Evolutionary conservation across 1,284 basidiomycete species (phyloP).

Genomic region (Cryptococcus neoformans): DNA sequence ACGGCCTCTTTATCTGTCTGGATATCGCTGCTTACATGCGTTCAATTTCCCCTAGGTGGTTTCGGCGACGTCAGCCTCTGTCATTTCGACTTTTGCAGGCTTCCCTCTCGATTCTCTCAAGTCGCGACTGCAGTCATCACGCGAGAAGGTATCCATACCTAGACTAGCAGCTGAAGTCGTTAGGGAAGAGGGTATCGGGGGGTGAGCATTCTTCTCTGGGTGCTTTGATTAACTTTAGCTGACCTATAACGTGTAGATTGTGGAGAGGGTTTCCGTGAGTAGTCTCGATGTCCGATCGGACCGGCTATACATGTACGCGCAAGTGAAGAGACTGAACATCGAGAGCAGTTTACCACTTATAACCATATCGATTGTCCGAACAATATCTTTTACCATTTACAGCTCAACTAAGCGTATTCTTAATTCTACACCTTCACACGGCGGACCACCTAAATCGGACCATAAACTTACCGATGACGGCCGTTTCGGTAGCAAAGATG

Average conservation of each 20-base stretch:
- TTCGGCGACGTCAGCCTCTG: conserved; percentile 48
- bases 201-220: conserved; percentile 55
- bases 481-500: not conserved
- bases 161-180: conserved; percentile 64
- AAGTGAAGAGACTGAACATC: not conserved
- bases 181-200: conserved; percentile 83
- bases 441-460: not conserved
- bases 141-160: conserved; percentile 68
- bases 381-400: conserved; percentile 89
- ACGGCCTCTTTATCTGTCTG: not conserved
- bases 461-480: not conserved
- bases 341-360: conserved; percentile 76
- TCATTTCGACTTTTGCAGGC: conserved; percentile 48
- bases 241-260: conserved; percentile 20
- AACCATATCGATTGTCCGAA: conserved; percentile 94
- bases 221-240: not conserved
- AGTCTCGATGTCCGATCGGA: not conserved
- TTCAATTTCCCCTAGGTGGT: conserved; percentile 27
- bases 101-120: conserved; percentile 80
- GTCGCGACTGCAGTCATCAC: conserved; percentile 82
- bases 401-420: conserved; percentile 80
- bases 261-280: conserved; percentile 48
- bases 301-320: not conserved
- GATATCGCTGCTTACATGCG: not conserved
- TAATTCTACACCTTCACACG: conserved; percentile 42